Percentiles rank a stretch among this genome's conserved stretches.
Evolutionary conservation across 257 asterid genomes (phyloP).

Genomic region (Capsicum pubescens): DNA sequence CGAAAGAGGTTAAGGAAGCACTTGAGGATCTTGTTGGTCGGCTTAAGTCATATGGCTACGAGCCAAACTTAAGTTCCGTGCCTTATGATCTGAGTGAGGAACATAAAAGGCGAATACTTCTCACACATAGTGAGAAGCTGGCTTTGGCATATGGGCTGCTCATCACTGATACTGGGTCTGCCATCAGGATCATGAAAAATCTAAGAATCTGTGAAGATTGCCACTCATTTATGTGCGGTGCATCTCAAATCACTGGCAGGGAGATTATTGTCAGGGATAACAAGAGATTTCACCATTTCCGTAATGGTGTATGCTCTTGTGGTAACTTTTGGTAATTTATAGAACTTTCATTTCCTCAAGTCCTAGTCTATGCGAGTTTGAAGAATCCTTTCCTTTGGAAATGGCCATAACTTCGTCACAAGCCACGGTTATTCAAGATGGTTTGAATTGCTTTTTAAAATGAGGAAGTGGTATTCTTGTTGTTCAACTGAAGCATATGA

Average conservation of each 20-base stretch:
- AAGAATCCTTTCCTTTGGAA: not conserved
- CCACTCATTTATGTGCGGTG: constrained; percentile 68
- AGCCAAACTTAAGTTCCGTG: constrained; percentile 56
- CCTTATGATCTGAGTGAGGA: constrained; percentile 67
- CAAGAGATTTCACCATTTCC: constrained; percentile 84
- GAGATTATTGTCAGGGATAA: constrained; percentile 78
- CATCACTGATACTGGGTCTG: constrained; percentile 33
- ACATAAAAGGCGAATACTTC: constrained; percentile 62
- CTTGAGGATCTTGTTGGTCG: constrained; percentile 45
- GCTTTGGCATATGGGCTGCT: constrained; percentile 70
- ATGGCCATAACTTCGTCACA: not conserved
- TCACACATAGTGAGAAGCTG: constrained; percentile 77
- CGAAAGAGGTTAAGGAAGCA: constrained; percentile 48
- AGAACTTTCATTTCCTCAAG: no score
- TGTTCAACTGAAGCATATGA: constrained; percentile 5
- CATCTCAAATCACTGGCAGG: constrained; percentile 59
- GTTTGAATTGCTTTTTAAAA: not conserved
- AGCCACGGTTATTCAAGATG: not conserved
- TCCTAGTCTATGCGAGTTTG: not conserved
- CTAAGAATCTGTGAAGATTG: constrained; percentile 89
- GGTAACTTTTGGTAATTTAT: constrained; percentile 69
- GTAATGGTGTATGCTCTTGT: constrained; percentile 74
- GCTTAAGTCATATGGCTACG: constrained; percentile 56
- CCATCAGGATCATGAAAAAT: constrained; percentile 75
- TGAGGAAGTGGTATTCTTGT: not conserved